Base-by-base conservation (phyloP, 2,329 filamentous ascomycete genomes). In the Aspergillus brunneoviolaceus region DNA sequence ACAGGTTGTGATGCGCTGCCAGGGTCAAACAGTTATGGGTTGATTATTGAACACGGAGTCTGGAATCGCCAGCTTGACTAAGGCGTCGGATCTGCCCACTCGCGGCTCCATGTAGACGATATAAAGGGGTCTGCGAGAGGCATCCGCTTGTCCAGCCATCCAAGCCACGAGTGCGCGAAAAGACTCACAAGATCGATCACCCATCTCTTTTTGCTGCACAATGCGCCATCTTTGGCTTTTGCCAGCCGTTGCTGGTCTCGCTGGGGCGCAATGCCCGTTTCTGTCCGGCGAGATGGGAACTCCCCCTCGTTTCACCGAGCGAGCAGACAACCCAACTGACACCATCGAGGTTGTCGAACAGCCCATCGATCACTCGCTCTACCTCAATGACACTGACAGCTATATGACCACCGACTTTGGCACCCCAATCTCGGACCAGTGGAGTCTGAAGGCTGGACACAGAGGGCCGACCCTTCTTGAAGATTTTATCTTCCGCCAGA, bases 401-500 rank as follows among this genome's bases (percentile, higher is more conserved):
- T 87, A 77, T 70, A 72, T 88, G 65, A 91, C 88, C 1, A 85
- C 84, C 31, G 88, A 91, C 69, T 84, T 85, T 29, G 89, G 88
- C 9, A 87, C 85, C 0, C 87, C 87, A 0, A 87, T 91, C 48
- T 79, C 80, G 50, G 89, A 91, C 29, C 86, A 89, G 67, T 79
- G 82, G 62, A 89, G 85, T 66, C 75, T 91, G 45, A 87, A 82
- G 67, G 87, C 83, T 16, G 89, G 89, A 2, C 79, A 82, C 5
- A 80, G 88, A 49, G 89, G 89, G 1, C 83, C 89, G 2, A 87
- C 86, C 1, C 77, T 91, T 14, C 77, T 91, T 1, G 89, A 91
- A 68, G 89, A 91, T 70, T 90, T 89, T 54, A 86, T 88, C 63
- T 87, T 89, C 70, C 82, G 88, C 27, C 87, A 91, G 68, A 90